Conservation (phyloP, 208 protist genomes). For the Crithidia fasciculata region DNA sequence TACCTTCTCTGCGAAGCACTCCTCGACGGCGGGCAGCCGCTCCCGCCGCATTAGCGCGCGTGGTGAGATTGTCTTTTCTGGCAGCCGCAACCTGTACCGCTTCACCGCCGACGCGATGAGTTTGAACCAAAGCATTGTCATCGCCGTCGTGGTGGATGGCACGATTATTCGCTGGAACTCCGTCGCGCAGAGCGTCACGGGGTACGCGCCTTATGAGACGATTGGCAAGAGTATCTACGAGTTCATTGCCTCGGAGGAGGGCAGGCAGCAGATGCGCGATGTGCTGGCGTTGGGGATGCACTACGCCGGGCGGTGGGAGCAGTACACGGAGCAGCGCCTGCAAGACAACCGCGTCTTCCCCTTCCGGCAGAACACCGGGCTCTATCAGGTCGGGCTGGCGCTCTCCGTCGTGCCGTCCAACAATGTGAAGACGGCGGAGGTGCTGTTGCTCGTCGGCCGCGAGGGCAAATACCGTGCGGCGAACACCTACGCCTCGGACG, state of each 20-base stretch:
- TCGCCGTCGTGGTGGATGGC: constrained; percentile 81
- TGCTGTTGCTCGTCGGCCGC: constrained; percentile 81
- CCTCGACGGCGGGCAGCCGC: constrained; percentile 20
- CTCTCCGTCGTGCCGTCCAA: constrained; percentile 80
- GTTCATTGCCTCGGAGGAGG: constrained; percentile 54
- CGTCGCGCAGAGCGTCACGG: constrained; percentile 59
- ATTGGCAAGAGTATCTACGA: constrained; percentile 80
- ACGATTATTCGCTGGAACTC: constrained; percentile 90
- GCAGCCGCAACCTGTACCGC: constrained; percentile 81
- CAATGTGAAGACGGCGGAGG: constrained; percentile 51
- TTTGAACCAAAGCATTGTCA: constrained; percentile 57
- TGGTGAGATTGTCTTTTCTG: constrained; percentile 85
- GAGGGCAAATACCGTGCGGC: constrained; percentile 72
- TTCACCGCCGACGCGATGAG: constrained; percentile 68
- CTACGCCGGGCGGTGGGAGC: constrained; percentile 74
- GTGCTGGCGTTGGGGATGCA: constrained; percentile 44
- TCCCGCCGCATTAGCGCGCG: constrained; percentile 46
- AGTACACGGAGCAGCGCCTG: constrained; percentile 56
- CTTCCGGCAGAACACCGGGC: constrained; percentile 69
- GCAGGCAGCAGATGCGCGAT: constrained; percentile 48
- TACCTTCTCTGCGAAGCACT: constrained; percentile 17
- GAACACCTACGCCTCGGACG: constrained; percentile 77
- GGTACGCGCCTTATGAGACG: constrained; percentile 59
- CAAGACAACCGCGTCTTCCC: constrained; percentile 55
- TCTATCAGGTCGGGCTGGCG: constrained; percentile 67